Percentiles rank a stretch among this genome's conserved stretches.
These are phyloP conservation scores for Alternaria sp. DNA, from an alignment of 2,329 filamentous ascomycete species.

Conservation along the genomic window DNA sequence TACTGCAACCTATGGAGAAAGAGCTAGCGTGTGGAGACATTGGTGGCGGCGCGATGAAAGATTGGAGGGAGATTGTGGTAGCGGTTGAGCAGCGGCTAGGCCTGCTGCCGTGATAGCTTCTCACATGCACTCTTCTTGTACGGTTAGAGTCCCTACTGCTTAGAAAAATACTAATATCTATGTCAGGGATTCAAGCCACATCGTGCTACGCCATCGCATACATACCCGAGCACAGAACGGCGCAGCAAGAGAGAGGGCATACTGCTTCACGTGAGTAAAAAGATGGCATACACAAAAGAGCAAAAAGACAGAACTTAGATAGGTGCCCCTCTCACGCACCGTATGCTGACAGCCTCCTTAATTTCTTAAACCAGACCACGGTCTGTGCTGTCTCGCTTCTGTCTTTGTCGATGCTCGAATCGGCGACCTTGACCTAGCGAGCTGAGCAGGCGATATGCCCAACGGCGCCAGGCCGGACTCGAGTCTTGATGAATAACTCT, in stretches of 20 bases:
- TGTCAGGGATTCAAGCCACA: not conserved
- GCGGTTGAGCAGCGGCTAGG: slow-evolving; percentile 60
- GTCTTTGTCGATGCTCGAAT: not conserved
- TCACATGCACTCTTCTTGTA: not conserved
- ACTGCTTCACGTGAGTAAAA: not conserved
- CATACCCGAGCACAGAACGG: not conserved
- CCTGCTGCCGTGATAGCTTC: slow-evolving; percentile 9
- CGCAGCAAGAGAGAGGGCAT: not conserved
- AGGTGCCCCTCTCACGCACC: slow-evolving; percentile 4
- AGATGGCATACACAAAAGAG: not conserved
- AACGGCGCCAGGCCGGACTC: not conserved
- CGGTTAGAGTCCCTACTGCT: not conserved
- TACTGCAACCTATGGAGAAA: slow-evolving; percentile 77
- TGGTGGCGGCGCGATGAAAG: slow-evolving; percentile 81
- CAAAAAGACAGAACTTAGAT: slow-evolving; percentile 8
- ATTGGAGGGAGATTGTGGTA: slow-evolving; percentile 77
- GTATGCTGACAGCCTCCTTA: slow-evolving; percentile 3
- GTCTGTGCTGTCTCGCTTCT: slow-evolving; percentile 9
- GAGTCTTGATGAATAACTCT: not conserved
- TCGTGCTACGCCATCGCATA: not conserved
- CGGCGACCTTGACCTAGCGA: not conserved
- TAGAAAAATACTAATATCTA: not conserved
- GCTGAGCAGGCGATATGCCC: not conserved
- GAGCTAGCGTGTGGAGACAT: slow-evolving; percentile 83
- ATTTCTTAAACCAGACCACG: not conserved